Conservation (phyloP, 2,329 filamentous ascomycete species). For the Tricladium varicosporioides region DNA sequence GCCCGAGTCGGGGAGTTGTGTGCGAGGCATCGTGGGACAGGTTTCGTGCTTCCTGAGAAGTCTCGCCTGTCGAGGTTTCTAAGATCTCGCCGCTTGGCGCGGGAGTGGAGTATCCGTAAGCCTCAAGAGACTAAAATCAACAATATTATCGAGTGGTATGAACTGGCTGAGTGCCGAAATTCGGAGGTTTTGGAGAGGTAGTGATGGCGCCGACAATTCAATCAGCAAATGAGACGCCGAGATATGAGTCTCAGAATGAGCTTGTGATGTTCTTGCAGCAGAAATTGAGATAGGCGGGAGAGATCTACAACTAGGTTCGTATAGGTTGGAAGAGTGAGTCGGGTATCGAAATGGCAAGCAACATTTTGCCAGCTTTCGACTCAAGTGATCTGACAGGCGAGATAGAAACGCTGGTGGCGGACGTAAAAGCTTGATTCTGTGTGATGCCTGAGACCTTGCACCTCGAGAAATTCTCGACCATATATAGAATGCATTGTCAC, state of each 20-base stretch:
- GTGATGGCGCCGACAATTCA: slow-evolving; percentile 2
- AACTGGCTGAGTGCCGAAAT: too few relatives aligned
- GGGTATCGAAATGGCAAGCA: neutral
- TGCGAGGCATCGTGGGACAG: slow-evolving; percentile 35
- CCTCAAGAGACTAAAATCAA: neutral
- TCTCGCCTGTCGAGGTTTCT: neutral
- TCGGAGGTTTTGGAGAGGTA: too few relatives aligned
- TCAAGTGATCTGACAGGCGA: neutral
- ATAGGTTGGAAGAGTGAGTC: neutral
- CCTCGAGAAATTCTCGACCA: neutral
- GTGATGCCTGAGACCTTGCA: neutral
- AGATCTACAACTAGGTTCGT: slow-evolving; percentile 7
- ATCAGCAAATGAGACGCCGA: neutral
- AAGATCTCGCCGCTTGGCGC: neutral
- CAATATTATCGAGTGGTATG: neutral
- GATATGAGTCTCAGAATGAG: neutral
- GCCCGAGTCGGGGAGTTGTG: slow-evolving; percentile 41
- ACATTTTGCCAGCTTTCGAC: neutral
- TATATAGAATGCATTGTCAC: neutral
- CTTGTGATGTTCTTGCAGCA: neutral
- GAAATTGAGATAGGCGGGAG: neutral
- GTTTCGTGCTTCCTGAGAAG: neutral
- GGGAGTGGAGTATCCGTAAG: neutral
- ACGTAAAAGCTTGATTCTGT: neutral
- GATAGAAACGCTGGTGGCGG: neutral